Evolutionary conservation across 495 filamentous ascomycete genomes (phyloP), one percentile per base, ranked within the genome.

Genomic region (Tuber magnatum): DNA sequence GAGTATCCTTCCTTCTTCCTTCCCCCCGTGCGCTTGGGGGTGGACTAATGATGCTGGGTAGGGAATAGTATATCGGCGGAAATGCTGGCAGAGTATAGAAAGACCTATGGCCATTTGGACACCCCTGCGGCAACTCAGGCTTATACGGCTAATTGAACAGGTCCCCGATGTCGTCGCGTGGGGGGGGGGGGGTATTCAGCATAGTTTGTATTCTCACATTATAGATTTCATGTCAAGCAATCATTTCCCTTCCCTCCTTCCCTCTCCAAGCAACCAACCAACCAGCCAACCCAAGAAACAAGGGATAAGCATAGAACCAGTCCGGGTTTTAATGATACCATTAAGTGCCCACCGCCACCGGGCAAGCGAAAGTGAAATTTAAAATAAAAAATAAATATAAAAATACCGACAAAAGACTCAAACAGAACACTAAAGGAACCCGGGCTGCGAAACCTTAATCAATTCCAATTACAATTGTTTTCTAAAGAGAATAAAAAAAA

Each of bases 1-100:
- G n/a, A 61, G 51, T 28, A 61, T 28, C 51, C n/a, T 28, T 61
- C 48, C 46, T n/a, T n/a, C n/a, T 10, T 61, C n/a, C 8, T 0
- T 24, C 48, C 51, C 48, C 51, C 9, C 10, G 10, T 10, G 10
- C n/a, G 51, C 24, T 28, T n/a, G 14, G 9, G 12, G 51, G 51
- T 32, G n/a, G n/a, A 16, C 51, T 61, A 28, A 61, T 28, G 51
- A 61, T 61, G 51, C 51, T 24, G 68, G 39, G 20, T 28, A 82
- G 80, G 80, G 14, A 90, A 87, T 68, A 92, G 92, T 83, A 88
- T 94, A 69, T 91, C 89, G 6, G 83, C 91, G 40, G 89, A 91
- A 32, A 88, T 90, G 81, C 83, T 97, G 79, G 85, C 84, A 68
- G 84, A 83, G 71, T 98, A 91, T 84, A 86, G 86, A 80, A 83